Conservation (phyloP, 2,329 filamentous ascomycete genomes). For the Emergomyces pasteurianus region DNA sequence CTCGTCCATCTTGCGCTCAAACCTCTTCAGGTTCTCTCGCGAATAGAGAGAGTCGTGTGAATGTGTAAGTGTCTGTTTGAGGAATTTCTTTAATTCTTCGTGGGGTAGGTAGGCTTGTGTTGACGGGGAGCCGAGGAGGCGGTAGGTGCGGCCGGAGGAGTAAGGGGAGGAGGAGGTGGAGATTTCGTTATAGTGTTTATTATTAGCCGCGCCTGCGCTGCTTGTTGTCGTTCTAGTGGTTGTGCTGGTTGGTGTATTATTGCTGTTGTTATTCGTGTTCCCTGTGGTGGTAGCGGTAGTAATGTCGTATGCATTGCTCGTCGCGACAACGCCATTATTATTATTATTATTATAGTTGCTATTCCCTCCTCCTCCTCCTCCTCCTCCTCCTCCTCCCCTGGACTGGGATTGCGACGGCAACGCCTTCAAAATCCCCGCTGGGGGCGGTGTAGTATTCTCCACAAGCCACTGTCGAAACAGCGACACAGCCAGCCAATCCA, state of each 20-base stretch:
- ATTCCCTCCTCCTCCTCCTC: slow-evolving; percentile 12
- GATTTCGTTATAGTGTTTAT: slow-evolving; percentile 7
- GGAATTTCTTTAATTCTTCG: slow-evolving; percentile 81
- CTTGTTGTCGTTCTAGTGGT: not conserved
- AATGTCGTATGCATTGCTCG: not conserved
- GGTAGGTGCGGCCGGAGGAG: slow-evolving; percentile 57
- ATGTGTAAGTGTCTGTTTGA: slow-evolving; percentile 58
- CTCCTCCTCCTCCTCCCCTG: slow-evolving; percentile 5
- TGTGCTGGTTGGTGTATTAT: slow-evolving; percentile 5
- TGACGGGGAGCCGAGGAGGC: slow-evolving; percentile 55
- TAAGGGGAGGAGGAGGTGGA: slow-evolving; percentile 15
- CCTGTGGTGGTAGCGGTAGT: not conserved
- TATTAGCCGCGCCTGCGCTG: slow-evolving; percentile 9
- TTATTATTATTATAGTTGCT: slow-evolving; percentile 12
- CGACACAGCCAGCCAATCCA: slow-evolving; percentile 80
- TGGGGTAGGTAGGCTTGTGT: slow-evolving; percentile 59
- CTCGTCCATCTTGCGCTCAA: slow-evolving; percentile 80
- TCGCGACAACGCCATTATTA: slow-evolving; percentile 3
- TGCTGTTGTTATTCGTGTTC: not conserved
- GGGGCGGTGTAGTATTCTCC: slow-evolving; percentile 70
- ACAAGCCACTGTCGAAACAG: slow-evolving; percentile 89
- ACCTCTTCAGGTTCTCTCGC: slow-evolving; percentile 71
- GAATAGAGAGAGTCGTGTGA: slow-evolving; percentile 50
- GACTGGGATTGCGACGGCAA: not conserved
- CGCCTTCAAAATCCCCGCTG: slow-evolving; percentile 37